These are phyloP conservation scores for Globisporangium iwayamae DNA, from an alignment of 352 stramenopile species.

Conservation along the genomic window DNA sequence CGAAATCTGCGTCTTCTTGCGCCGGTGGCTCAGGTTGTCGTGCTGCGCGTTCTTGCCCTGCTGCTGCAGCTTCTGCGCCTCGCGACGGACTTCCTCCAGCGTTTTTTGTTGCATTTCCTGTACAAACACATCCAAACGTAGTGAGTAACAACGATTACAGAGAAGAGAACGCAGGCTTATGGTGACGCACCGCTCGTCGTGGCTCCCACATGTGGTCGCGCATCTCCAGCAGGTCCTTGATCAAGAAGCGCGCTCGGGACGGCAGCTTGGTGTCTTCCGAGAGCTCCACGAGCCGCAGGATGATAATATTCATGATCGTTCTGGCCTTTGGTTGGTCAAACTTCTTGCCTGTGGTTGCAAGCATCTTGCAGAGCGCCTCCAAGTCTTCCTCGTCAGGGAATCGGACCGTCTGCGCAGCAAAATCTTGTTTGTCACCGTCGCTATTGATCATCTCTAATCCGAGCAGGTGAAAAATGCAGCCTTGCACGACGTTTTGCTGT, in stretches of 20 bases:
- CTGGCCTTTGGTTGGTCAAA: conserved; percentile 78
- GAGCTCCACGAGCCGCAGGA: conserved; percentile 81
- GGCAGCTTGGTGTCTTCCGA: conserved; percentile 67
- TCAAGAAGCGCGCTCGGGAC: conserved; percentile 73
- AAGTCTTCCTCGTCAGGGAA: conserved; percentile 83
- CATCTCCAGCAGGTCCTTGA: conserved; percentile 85
- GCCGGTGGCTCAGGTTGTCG: conserved; percentile 66
- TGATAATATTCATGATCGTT: conserved; percentile 83
- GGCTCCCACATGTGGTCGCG: conserved; percentile 86
- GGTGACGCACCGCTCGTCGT: conserved; percentile 50
- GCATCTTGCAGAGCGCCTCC: conserved; percentile 85
- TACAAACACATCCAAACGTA: not conserved
- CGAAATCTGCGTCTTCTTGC: conserved; percentile 74
- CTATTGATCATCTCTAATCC: conserved; percentile 60
- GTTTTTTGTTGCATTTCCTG: conserved; percentile 87
- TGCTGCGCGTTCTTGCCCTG: conserved; percentile 88
- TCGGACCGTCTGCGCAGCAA: conserved; percentile 60
- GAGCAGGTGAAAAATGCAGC: conserved; percentile 78
- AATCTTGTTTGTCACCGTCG: conserved; percentile 30
- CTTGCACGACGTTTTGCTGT: conserved; percentile 69
- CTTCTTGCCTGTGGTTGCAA: conserved; percentile 83
- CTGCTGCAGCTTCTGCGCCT: conserved; percentile 79
- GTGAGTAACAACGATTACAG: not conserved
- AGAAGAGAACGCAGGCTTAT: not conserved
- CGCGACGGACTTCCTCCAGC: conserved; percentile 74